Base-by-base conservation (phyloP, 805 yeast genomes). In the Saccharomycopsis sp. region DNA sequence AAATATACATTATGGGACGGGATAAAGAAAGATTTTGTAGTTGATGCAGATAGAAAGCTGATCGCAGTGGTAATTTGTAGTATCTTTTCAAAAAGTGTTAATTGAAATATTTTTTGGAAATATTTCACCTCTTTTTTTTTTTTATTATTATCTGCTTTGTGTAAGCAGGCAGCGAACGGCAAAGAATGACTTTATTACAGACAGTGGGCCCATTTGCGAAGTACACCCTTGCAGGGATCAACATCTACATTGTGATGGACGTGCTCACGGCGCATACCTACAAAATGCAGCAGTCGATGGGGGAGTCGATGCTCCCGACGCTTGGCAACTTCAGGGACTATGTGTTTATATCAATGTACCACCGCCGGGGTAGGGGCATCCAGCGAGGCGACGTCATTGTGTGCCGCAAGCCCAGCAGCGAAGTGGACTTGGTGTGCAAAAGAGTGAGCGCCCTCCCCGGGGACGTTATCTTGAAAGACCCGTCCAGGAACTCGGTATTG, bases 401-500 rank as follows among this genome's bases (percentile, higher is more conserved):
- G 27, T 88, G 94, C 2, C 61, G 73, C 22, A 92, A 92, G 57
- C 98, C 99, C 1, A 83, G 94, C 2, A 88, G 82, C 49, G 94
- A 95, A 0, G 68, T 69, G 15, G 83, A 78, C 52, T 64, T 94
- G 42, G 94, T 92, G 2, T 92, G 98, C 55, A 92, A 92, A 54
- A 68, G 99, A 42, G 78, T 92, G 17, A 80, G 95, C 0, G 98
- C 97, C 0, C 80, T 89, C 94, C 94, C 96, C 0, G 97, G 97
- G 1, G 97, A 89, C 63, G 55, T 78, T 13, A 73, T 92, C 3
- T 57, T 80, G 40, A 68, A 83, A 2, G 96, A 92, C 56, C 96
- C 96, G 9, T 73, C 86, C 32, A 66, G 71, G 43, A 63, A 73
- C 13, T 64, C 76, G 5, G 53, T 58, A 30, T 50, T 73, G 23